Evolutionary conservation across 2,329 filamentous ascomycete genomes (phyloP), one percentile per base, ranked within the genome.

Genomic region (Curvularia spicifera): DNA sequence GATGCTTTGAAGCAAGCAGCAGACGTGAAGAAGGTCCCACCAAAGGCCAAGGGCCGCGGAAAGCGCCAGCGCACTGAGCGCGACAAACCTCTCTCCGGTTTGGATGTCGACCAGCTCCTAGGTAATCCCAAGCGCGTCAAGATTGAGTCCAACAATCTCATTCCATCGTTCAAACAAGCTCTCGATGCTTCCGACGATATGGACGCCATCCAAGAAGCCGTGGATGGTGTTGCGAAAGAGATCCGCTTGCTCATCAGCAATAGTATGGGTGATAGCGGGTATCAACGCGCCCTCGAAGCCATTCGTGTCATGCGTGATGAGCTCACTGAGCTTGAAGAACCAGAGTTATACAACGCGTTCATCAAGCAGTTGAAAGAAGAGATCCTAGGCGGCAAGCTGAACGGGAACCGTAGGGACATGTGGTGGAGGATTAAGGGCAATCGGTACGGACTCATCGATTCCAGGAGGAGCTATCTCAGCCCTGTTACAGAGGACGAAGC

Each of bases 111-210:
- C 59, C 87, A 87, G 4, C 85, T 98, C 2, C 86, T 98, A n/a
- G 84, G 85, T 45, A 79, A 82, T 57, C 81, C 84, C 55, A 85
- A 83, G 46, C 79, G 78, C 28, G 77, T 82, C 71, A 82, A 80
- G 44, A 87, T 90, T 56, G 84, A 86, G 8, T 74, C 84, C 0
- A 84, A 89, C 9, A 98, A 98, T 63, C 87, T 93, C 1, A 87
- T 98, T 5, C 93, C 95, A 0, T 91, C 94, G 59, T 97, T 97
- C 84, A 96, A 93, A 73, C 91, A 92, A 74, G 84, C 89, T 3
- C 81, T 98, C 15, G 82, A 82, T 1, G 78, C 80, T 1, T 83
- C 89, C 0, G 83, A 86, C 6, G 84, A 88, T 28, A 79, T 89
- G 1, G 79, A 84, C 1, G 82, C 84, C 3, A 85, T 96, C 52